Percentiles rank a stretch among this genome's conserved stretches.
These are phyloP conservation scores for Xylariales sp. DNA, from an alignment of 2,329 filamentous ascomycete genomes.

Conservation along the genomic window DNA sequence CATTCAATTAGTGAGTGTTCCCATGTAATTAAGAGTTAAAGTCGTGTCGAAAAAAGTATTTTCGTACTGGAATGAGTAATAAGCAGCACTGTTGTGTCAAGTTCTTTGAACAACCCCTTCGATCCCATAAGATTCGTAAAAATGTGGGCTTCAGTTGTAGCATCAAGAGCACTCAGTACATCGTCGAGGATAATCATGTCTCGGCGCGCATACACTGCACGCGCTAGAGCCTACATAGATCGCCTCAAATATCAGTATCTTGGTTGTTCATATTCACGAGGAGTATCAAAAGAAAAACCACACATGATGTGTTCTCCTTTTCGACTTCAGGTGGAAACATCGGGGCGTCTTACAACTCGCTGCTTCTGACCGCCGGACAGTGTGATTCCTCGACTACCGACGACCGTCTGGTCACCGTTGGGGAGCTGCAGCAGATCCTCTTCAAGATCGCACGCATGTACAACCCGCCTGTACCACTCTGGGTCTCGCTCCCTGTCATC, in stretches of 20 bases:
- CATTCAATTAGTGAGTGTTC: too few relatives aligned
- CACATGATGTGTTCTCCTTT: too few relatives aligned
- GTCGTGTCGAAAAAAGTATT: too few relatives aligned
- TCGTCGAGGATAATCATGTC: constrained; percentile 29
- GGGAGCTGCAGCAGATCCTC: constrained; percentile 17
- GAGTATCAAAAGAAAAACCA: too few relatives aligned
- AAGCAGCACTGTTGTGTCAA: constrained; percentile 20
- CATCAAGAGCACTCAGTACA: constrained; percentile 30
- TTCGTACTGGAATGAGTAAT: constrained; percentile 3
- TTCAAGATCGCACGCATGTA: constrained; percentile 16
- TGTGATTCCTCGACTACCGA: constrained; percentile 17
- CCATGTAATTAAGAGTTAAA: too few relatives aligned
- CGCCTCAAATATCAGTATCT: too few relatives aligned
- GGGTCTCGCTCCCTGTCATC: too few relatives aligned
- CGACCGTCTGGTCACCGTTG: constrained; percentile 14
- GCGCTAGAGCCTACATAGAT: constrained; percentile 30
- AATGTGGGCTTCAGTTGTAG: constrained; percentile 24
- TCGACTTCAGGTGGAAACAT: too few relatives aligned
- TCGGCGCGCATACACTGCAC: constrained; percentile 25
- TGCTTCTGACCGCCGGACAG: constrained; percentile 25
- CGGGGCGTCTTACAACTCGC: constrained; percentile 22
- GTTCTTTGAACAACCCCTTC: constrained; percentile 21
- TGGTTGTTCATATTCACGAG: too few relatives aligned
- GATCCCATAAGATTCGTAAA: constrained; percentile 24
- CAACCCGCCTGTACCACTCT: constrained; percentile 28